These are phyloP conservation scores for Sclerotinia trifoliorum DNA, from an alignment of 2,329 filamentous ascomycete species.

Conservation along the genomic window DNA sequence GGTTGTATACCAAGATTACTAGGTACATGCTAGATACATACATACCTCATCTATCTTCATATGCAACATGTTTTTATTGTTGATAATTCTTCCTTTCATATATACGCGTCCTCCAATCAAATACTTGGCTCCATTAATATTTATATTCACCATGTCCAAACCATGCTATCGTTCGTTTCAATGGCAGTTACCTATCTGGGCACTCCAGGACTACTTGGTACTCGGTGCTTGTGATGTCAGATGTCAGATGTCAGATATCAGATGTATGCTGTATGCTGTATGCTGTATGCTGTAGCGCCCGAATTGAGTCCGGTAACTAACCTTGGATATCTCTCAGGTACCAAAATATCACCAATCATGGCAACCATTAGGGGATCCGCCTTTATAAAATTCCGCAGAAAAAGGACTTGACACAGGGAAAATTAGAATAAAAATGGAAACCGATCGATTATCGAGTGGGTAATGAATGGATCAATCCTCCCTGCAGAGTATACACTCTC, in stretches of 20 bases:
- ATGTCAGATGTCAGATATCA: too few species aligned
- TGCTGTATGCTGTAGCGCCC: not conserved
- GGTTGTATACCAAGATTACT: too few species aligned
- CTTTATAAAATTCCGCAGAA: not conserved
- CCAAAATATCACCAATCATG: slow-evolving; percentile 6
- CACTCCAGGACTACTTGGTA: too few species aligned
- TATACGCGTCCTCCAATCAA: not conserved
- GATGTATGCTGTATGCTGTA: too few species aligned
- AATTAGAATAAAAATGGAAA: not conserved
- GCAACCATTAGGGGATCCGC: not conserved
- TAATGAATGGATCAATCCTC: too few species aligned
- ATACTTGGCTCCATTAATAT: not conserved
- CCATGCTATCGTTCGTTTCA: not conserved
- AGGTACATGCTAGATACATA: too few species aligned
- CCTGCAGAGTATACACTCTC: too few species aligned
- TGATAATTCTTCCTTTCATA: not conserved
- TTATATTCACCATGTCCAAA: not conserved
- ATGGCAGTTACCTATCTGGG: too few species aligned
- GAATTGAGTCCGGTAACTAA: slow-evolving; percentile 22
- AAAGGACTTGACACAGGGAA: not conserved
- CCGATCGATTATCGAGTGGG: too few species aligned
- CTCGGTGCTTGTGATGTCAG: slow-evolving; percentile 11
- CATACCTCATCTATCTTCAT: not conserved
- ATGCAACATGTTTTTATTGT: not conserved
- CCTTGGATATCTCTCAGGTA: not conserved